Conservation (phyloP, 2,329 filamentous ascomycete genomes). For the Lasiodiplodia sp. region DNA sequence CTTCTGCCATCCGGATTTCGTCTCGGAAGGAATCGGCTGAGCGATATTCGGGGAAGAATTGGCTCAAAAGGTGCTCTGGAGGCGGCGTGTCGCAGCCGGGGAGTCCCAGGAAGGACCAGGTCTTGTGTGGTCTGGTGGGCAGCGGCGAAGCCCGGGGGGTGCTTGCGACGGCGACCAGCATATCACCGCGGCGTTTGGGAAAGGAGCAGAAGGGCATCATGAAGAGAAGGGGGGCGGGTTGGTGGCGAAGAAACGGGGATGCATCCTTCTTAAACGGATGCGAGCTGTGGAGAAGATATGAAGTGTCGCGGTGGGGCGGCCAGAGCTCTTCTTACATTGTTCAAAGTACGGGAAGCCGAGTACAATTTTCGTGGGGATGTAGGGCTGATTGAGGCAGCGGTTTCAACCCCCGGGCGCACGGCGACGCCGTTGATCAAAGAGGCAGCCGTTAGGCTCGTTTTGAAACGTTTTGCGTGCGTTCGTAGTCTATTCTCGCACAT, state of each 20-base stretch:
- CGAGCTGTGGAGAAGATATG: not conserved
- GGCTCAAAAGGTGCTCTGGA: not conserved
- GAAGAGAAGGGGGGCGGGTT: not conserved
- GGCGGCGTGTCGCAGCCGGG: conserved; percentile 8
- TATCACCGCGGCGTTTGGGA: conserved; percentile 5
- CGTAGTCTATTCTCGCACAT: not conserved
- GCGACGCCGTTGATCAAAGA: not conserved
- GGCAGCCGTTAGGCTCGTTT: not conserved
- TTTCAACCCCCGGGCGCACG: conserved; percentile 9
- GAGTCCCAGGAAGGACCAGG: conserved; percentile 2
- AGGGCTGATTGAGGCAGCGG: conserved; percentile 6
- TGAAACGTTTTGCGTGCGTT: not conserved
- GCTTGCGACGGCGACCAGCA: conserved; percentile 16
- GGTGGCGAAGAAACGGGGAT: not conserved
- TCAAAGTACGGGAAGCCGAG: not conserved
- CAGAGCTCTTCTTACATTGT: not conserved
- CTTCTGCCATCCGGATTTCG: not conserved
- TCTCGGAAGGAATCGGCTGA: not conserved
- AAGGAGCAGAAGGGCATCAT: conserved; percentile 5
- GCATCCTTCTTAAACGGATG: not conserved
- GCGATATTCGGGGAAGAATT: not conserved
- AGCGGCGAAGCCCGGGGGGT: not conserved
- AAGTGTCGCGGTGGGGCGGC: not conserved
- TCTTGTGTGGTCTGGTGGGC: conserved; percentile 7
- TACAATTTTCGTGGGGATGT: not conserved